phyloP scores from a whole-genome alignment of 768 basidiomycete species.

The Agaricus bisporus region DNA sequence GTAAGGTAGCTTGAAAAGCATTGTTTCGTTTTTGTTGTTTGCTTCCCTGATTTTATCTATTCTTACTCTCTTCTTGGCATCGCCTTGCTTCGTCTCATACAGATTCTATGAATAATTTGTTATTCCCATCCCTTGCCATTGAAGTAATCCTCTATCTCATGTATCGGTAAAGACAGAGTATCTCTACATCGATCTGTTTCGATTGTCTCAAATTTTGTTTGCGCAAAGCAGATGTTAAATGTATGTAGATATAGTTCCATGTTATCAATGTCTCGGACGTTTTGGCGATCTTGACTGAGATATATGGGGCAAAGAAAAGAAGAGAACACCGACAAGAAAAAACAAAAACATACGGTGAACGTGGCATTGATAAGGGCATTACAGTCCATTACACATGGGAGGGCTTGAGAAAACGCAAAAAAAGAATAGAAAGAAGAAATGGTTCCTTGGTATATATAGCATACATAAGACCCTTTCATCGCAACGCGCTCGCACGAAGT shows the following conservation, averaged over 20 bases:
- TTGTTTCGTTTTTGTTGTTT: too few species aligned
- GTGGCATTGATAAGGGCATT: background rate
- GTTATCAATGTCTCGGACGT: too few species aligned
- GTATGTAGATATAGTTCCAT: too few species aligned
- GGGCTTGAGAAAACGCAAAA: background rate
- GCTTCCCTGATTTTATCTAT: background rate
- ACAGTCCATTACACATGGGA: background rate
- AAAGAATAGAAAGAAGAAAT: background rate
- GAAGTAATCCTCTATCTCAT: background rate
- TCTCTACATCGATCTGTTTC: background rate
- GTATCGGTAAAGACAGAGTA: background rate
- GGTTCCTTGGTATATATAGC: too few species aligned
- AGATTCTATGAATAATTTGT: background rate
- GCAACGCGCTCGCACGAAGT: constrained; percentile 29
- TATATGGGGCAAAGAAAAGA: too few species aligned
- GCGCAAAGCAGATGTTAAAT: too few species aligned
- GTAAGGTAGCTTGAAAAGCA: too few species aligned
- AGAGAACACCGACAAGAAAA: too few species aligned
- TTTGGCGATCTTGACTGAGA: too few species aligned
- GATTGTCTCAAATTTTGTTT: too few species aligned
- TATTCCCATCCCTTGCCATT: too few species aligned
- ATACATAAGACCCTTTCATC: constrained; percentile 15
- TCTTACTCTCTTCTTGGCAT: background rate
- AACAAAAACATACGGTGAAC: too few species aligned
- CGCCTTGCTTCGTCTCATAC: background rate